Conservation (phyloP, 2,329 filamentous ascomycete species). For the Xenoacremonium recifei region DNA sequence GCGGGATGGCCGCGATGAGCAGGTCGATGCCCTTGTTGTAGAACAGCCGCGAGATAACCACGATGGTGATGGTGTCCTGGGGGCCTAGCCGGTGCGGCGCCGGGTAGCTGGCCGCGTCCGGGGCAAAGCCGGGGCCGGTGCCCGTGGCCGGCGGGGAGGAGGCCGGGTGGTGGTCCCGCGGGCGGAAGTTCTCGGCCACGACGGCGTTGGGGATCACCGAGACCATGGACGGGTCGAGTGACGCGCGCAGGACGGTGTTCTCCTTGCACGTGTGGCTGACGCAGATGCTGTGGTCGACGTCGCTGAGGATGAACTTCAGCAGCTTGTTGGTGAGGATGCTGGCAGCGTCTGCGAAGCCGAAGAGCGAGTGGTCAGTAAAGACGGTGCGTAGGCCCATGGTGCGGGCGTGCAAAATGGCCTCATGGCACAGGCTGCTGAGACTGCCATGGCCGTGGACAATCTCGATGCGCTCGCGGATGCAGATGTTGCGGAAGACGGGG, state of each 20-base stretch:
- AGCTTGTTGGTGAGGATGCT: slow-evolving; percentile 98
- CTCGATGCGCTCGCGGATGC: slow-evolving; percentile 90
- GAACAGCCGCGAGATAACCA: slow-evolving; percentile 95
- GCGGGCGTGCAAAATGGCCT: slow-evolving; percentile 89
- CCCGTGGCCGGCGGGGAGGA: slow-evolving; percentile 29
- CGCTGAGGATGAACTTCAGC: slow-evolving; percentile 91
- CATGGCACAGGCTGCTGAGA: slow-evolving; percentile 88
- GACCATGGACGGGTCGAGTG: slow-evolving; percentile 93
- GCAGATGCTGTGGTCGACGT: slow-evolving; percentile 97
- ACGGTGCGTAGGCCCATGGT: slow-evolving; percentile 96
- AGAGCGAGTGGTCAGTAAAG: slow-evolving; percentile 95
- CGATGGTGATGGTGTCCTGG: slow-evolving; percentile 87
- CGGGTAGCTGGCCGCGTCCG: slow-evolving; percentile 32
- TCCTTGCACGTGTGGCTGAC: slow-evolving; percentile 99
- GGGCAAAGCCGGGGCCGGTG: slow-evolving; percentile 32
- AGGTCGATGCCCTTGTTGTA: slow-evolving; percentile 99
- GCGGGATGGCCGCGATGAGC: slow-evolving; percentile 91
- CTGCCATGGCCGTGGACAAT: slow-evolving; percentile 98
- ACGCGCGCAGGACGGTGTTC: slow-evolving; percentile 92
- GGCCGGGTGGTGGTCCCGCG: slow-evolving; percentile 45
- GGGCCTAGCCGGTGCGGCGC: slow-evolving; percentile 71
- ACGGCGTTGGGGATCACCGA: slow-evolving; percentile 98
- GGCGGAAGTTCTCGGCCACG: slow-evolving; percentile 92
- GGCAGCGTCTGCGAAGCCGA: slow-evolving; percentile 93
- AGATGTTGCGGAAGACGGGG: slow-evolving; percentile 93